Conservation (phyloP, 169 alveolate genomes). For the Besnoitia besnoiti region DNA sequence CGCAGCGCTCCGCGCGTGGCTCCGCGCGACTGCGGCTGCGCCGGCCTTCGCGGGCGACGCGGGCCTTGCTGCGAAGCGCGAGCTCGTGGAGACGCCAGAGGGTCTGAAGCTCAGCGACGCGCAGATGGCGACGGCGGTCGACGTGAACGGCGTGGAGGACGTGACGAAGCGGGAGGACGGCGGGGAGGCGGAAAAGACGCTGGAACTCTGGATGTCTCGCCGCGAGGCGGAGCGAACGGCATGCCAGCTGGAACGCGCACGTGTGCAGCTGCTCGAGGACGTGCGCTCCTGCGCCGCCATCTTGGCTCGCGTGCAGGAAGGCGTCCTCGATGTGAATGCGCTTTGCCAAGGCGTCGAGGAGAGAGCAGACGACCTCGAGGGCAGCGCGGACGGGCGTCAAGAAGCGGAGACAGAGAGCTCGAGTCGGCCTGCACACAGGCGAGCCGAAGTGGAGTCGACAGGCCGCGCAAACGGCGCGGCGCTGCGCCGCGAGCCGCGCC, state of each 20-base stretch:
- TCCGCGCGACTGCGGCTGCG: background rate
- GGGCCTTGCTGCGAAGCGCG: background rate
- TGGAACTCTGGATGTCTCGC: no score
- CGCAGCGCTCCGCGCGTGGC: background rate
- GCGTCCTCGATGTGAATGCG: background rate
- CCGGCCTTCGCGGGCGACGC: background rate
- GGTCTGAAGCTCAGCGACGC: no score
- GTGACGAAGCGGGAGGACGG: no score
- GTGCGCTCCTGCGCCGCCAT: background rate
- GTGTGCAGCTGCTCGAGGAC: background rate
- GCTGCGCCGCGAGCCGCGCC: no score
- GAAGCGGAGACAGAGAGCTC: background rate
- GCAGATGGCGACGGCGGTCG: no score
- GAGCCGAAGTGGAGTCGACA: background rate
- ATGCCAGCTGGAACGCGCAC: no score
- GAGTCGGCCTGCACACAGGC: background rate
- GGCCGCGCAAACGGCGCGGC: no score
- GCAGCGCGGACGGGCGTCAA: background rate
- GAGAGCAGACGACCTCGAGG: no score
- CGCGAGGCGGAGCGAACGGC: no score
- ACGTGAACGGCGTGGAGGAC: no score
- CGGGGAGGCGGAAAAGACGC: no score
- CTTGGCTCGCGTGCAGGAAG: background rate
- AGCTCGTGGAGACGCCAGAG: no score
- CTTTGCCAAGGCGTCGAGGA: background rate